Percentiles rank a stretch among this genome's conserved stretches.
Conservation (phyloP, 140 eudicot species). For the Stevia rebaudiana region DNA sequence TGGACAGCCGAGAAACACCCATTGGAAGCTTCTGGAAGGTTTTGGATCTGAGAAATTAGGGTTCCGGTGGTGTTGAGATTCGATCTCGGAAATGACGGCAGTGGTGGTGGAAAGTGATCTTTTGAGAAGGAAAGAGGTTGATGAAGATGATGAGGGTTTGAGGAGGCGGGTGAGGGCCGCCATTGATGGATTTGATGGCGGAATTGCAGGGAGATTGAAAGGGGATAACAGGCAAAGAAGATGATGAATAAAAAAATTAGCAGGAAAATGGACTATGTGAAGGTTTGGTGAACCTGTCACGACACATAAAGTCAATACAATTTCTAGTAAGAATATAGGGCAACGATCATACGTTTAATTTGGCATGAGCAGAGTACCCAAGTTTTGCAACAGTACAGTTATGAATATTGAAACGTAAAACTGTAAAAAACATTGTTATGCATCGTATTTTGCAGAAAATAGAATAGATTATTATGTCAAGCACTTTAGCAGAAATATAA, state of each 20-base stretch:
- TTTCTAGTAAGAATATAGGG: no score
- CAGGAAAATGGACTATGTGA: neutral
- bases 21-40: constrained; percentile 52
- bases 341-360: no score
- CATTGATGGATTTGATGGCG: constrained; percentile 40
- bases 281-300: no score
- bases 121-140: neutral
- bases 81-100: constrained; percentile 19
- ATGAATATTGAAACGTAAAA: no score
- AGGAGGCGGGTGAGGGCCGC: constrained; percentile 73
- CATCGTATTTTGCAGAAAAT: no score
- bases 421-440: no score
- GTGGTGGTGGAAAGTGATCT: constrained; percentile 26
- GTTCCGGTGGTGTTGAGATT: constrained; percentile 19
- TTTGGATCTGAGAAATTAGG: constrained; percentile 35
- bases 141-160: constrained; percentile 26
- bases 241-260: neutral
- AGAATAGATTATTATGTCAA: no score
- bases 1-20: constrained; percentile 94
- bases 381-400: no score
- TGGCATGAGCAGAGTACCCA: no score
- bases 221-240: neutral
- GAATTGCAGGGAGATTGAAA: constrained; percentile 22
- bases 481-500: no score
- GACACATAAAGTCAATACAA: no score